Base-by-base conservation (phyloP, 2,329 filamentous ascomycete species). In the Fusarium ramigenum region DNA sequence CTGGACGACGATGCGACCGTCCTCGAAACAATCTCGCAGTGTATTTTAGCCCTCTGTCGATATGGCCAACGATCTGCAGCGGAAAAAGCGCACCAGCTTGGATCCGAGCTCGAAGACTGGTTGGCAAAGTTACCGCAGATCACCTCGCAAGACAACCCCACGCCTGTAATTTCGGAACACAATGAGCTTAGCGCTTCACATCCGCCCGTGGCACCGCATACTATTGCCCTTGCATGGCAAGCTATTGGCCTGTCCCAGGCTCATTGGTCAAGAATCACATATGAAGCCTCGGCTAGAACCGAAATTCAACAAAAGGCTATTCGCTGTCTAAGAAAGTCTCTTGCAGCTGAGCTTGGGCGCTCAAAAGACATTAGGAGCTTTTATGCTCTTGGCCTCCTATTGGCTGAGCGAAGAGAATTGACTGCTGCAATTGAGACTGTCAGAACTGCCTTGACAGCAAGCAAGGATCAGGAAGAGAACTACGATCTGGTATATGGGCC, bases 181-280 rank as follows among this genome's bases (percentile, higher is more conserved):
- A 76, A 70, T 12, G 73, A 74, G 78, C 78, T 28, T 77, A 84
- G 44, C 80, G 75, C 70, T 80, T 77, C 68, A 69, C 85, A 84
- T 47, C 80, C 83, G 2, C 73, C 75, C 14, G 85, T 96, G 7
- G 85, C 90, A 36, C 87, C 90, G 9, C 85, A 86, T 30, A 87
- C 91, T 18, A 83, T 96, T 62, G 92, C 92, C 6, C 83, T 91
- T 66, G 90, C 93, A 30, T 97, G 96, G 88, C 91, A 95, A 77
- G 93, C 94, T 12, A 92, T 98, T 71, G 96, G 96, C 1, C 87
- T 97, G 60, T 92, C 93, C 19, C 91, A 96, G 75, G 94, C 95
- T 5, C 92, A 96, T 71, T 98, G 94, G 94, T 94, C 95, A 49
- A 90, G 92, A 59, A 87, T 92, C 78, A 97, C 95, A 0, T 93